Evolutionary conservation across 345 rosid genomes (phyloP), one percentile per base, ranked within the genome.

Genomic region (Eucalyptus polyanthemos): DNA sequence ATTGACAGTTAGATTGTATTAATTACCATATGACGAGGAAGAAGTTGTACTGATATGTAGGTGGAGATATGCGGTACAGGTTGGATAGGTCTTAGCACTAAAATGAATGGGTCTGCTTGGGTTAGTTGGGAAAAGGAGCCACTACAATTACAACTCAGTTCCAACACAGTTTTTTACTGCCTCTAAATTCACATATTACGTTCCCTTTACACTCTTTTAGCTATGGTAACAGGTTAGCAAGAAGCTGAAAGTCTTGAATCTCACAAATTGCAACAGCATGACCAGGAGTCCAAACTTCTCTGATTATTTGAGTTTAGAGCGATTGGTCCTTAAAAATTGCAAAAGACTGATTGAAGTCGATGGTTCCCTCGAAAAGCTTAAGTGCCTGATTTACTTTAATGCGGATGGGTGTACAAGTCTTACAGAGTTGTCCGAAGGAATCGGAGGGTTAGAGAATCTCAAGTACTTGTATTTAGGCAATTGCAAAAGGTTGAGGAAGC

Each of bases 221-320:
- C 69, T 62, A 12, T 29, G 29, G 69, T 62, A 62, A 62, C 86
- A 93, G 94, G 34, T 29, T n/a, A 69, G 80, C 25, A 44, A 27
- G 44, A 56, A 86, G 13, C 51, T 93, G 92, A 93, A 92, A 87
- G 86, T 91, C 9, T 90, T 93, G 11, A 40, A 90, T 54, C 91
- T 93, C 24, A 91, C 91, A 62, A 80, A 88, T 54, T 92, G 88
- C 21, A 72, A 60, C 24, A 15, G 25, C 51, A 88, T 92, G 29
- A 80, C 88, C 24, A 88, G 40, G 50, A 89, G 90, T 14, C 93
- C 94, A 7, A 87, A 90, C 21, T 86, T 92, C 47, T 69, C 87
- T 8, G 89, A 90, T 2, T 88, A 88, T 19, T 88, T 88, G 37
- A n/a, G 49, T 72, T 92, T 92, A 27, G 91, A 92, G 91, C 85